Evolutionary conservation across 2,329 filamentous ascomycete species (phyloP).

Genomic region (Thermothelomyces thermophilus): DNA sequence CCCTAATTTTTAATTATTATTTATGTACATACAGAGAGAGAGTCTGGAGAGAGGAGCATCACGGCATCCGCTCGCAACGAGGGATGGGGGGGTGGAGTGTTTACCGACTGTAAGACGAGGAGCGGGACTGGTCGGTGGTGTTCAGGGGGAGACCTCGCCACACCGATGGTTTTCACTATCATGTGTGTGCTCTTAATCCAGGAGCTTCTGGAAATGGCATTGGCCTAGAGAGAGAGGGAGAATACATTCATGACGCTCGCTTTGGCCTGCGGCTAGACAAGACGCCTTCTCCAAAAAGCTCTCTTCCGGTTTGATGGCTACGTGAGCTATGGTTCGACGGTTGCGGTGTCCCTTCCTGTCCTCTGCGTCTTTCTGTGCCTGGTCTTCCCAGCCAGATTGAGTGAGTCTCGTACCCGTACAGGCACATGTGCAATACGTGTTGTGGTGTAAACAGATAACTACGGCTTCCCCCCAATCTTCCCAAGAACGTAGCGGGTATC

Average conservation of each 20-base stretch:
- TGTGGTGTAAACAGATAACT: no score
- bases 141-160: neutral
- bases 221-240: conserved; percentile 2
- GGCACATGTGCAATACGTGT: no score
- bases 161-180: neutral
- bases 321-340: no score
- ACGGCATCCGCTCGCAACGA: conserved; percentile 3
- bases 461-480: no score
- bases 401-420: no score
- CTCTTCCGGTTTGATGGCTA: no score
- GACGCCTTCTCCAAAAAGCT: neutral
- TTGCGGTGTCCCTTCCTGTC: no score
- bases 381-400: no score
- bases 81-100: conserved; percentile 8
- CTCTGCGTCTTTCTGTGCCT: no score
- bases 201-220: conserved; percentile 5
- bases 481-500: no score
- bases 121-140: neutral
- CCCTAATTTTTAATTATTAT: conserved; percentile 29
- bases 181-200: conserved; percentile 1
- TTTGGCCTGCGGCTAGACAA: conserved; percentile 12
- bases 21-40: conserved; percentile 25
- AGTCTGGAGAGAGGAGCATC: neutral
- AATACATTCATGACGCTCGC: conserved; percentile 14
- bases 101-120: neutral